Evolutionary conservation across 2,329 filamentous ascomycete species (phyloP).

Genomic region (Ophiostoma fasciatum): DNA sequence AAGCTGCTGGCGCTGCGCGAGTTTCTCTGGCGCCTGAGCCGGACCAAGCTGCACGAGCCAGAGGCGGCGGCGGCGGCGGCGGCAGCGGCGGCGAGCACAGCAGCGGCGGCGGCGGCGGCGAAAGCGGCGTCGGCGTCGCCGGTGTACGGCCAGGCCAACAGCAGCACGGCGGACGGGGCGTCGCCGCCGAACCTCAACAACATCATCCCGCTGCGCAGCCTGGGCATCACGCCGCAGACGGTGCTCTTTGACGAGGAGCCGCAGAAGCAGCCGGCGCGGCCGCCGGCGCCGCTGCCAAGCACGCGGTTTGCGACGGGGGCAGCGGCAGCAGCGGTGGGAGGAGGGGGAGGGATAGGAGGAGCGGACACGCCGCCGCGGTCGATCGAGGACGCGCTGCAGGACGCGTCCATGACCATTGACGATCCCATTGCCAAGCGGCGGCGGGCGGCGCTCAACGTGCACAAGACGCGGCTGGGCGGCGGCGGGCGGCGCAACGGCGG

Average conservation of each 20-base stretch:
- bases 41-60: slow-evolving; percentile 47
- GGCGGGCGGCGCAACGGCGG: slow-evolving; percentile 9
- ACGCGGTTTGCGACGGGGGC: neutral
- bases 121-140: neutral
- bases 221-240: slow-evolving; percentile 71
- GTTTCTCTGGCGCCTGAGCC: slow-evolving; percentile 78
- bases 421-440: slow-evolving; percentile 42
- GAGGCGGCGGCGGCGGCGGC: slow-evolving; percentile 9
- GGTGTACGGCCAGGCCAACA: neutral
- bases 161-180: slow-evolving; percentile 3
- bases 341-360: too few relatives aligned
- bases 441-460: slow-evolving; percentile 35
- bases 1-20: slow-evolving; percentile 78
- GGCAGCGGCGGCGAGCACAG: slow-evolving; percentile 6
- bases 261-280: slow-evolving; percentile 26
- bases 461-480: slow-evolving; percentile 29
- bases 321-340: slow-evolving; percentile 14
- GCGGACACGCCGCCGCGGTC: slow-evolving; percentile 51
- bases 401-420: slow-evolving; percentile 81
- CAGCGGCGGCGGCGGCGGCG: slow-evolving; percentile 15
- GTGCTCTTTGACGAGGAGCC: slow-evolving; percentile 79
- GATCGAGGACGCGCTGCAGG: slow-evolving; percentile 78
- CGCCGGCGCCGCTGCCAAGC: slow-evolving; percentile 14
- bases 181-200: slow-evolving; percentile 40
- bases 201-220: slow-evolving; percentile 58